phyloP scores from a whole-genome alignment of 352 stramenopile genomes.

The Phytophthora pisi region DNA sequence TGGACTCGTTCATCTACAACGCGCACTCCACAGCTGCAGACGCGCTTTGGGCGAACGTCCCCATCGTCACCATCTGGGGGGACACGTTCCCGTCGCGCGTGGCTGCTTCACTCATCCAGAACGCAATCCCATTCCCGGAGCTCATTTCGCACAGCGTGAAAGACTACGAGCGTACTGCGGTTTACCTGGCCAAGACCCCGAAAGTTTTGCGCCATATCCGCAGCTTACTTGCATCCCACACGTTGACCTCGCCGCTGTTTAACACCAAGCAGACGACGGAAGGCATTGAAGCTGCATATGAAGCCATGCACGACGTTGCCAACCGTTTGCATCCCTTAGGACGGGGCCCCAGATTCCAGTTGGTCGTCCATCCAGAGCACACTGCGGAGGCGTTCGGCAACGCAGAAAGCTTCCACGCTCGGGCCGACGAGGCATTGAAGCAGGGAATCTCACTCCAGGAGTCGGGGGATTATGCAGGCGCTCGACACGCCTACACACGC shows the following conservation, averaged over 20 bases:
- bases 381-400: constrained; percentile 4
- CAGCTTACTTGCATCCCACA: constrained; percentile 31
- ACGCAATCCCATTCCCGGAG: constrained; percentile 35
- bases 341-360: constrained; percentile 32
- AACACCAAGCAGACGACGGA: constrained; percentile 59
- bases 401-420: constrained; percentile 1
- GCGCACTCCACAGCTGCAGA: constrained; percentile 96
- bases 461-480: constrained; percentile 17
- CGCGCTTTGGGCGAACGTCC: constrained; percentile 87
- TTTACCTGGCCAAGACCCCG: constrained; percentile 45
- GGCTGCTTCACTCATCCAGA: constrained; percentile 60
- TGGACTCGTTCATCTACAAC: constrained; percentile 96
- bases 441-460: constrained; percentile 42
- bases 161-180: constrained; percentile 72
- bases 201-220: constrained; percentile 37
- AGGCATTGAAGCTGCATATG: constrained; percentile 77
- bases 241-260: constrained; percentile 67
- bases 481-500: constrained; percentile 49
- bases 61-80: constrained; percentile 89
- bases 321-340: constrained; percentile 28
- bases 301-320: constrained; percentile 63
- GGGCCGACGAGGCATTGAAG: constrained; percentile 25
- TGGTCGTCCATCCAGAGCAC: constrained; percentile 46
- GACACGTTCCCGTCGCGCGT: constrained; percentile 78
- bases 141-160: constrained; percentile 61